A percentile compares a stretch with the other conserved stretches of the same genome.
phyloP scores from a whole-genome alignment of 1,284 basidiomycete genomes.

The Hemileccinum hortonii region DNA sequence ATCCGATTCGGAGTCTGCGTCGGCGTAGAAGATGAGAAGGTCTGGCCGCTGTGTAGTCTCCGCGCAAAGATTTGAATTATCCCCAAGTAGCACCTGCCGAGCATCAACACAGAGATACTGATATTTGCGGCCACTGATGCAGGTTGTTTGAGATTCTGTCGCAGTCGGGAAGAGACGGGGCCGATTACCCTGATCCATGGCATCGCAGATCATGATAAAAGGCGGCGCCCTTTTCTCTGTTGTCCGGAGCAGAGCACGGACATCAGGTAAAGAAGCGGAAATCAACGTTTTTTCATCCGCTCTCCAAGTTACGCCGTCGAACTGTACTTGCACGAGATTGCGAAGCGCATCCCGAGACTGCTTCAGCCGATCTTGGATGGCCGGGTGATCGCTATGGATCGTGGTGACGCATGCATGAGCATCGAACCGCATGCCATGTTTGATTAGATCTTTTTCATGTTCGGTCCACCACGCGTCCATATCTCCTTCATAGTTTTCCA shows the following conservation, averaged over 20 bases:
- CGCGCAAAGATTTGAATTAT: background rate
- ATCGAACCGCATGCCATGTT: conserved; percentile 30
- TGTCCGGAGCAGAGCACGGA: conserved; percentile 14
- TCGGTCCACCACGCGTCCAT: conserved; percentile 36
- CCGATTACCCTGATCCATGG: conserved; percentile 2
- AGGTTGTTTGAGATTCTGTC: conserved; percentile 1
- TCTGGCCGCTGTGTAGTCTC: conserved; percentile 16
- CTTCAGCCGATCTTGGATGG: conserved; percentile 21
- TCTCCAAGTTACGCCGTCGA: conserved; percentile 15
- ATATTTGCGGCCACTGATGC: conserved; percentile 12
- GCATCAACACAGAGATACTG: conserved; percentile 15
- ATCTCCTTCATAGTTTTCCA: conserved; percentile 33
- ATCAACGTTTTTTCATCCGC: conserved; percentile 21
- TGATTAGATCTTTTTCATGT: conserved; percentile 28
- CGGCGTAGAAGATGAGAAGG: conserved; percentile 26
- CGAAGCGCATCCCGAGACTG: conserved; percentile 21
- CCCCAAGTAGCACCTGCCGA: conserved; percentile 2
- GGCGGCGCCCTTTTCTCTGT: conserved; percentile 16
- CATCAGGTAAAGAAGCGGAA: conserved; percentile 25
- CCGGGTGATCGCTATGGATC: conserved; percentile 29
- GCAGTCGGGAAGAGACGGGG: conserved; percentile 3
- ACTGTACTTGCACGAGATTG: conserved; percentile 15
- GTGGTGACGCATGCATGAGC: conserved; percentile 34
- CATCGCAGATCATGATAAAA: conserved; percentile 20
- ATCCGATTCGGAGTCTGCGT: conserved; percentile 8